A percentile compares a stretch with the other conserved stretches of the same genome.
These are phyloP conservation scores for Tothia fuscella DNA, from an alignment of 2,329 filamentous ascomycete species.

Conservation along the genomic window DNA sequence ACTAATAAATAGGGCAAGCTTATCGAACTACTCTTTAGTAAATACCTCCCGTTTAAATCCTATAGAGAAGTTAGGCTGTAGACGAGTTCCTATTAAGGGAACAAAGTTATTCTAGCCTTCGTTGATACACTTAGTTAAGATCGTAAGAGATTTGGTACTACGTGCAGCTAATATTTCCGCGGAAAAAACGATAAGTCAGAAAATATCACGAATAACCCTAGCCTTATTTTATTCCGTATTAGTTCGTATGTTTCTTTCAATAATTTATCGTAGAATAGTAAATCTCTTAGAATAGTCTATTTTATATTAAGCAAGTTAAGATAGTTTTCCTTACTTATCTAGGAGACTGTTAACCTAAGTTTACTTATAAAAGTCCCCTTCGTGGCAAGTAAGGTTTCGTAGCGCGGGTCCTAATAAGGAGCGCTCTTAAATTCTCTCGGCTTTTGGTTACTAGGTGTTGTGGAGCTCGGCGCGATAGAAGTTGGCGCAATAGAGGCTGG, in stretches of 20 bases:
- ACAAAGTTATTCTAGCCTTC: conserved; percentile 21
- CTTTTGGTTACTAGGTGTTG: conserved; percentile 12
- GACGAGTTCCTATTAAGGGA: conserved; percentile 24
- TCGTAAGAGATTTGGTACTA: conserved; percentile 13
- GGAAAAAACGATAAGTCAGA: conserved; percentile 28
- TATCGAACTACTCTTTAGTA: conserved; percentile 30
- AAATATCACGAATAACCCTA: conserved; percentile 28
- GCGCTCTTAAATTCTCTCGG: conserved; percentile 17
- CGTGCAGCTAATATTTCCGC: conserved; percentile 22
- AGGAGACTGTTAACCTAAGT: conserved; percentile 21
- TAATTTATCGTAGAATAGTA: conserved; percentile 28
- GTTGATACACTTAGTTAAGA: conserved; percentile 10
- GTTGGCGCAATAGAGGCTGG: conserved; percentile 10
- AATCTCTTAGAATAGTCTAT: conserved; percentile 22
- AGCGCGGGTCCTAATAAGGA: conserved; percentile 21
- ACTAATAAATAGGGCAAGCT: conserved; percentile 21
- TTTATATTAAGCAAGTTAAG: conserved; percentile 20
- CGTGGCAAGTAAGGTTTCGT: conserved; percentile 25
- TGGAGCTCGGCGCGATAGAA: conserved; percentile 9
- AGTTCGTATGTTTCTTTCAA: conserved; percentile 25
- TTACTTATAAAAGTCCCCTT: conserved; percentile 31
- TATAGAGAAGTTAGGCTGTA: conserved; percentile 34
- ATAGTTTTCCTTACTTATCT: conserved; percentile 22
- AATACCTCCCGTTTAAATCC: conserved; percentile 33
- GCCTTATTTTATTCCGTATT: conserved; percentile 23